Evolutionary conservation across 2,329 filamentous ascomycete genomes (phyloP).

Genomic region (Beauveria scarabaeidicola): DNA sequence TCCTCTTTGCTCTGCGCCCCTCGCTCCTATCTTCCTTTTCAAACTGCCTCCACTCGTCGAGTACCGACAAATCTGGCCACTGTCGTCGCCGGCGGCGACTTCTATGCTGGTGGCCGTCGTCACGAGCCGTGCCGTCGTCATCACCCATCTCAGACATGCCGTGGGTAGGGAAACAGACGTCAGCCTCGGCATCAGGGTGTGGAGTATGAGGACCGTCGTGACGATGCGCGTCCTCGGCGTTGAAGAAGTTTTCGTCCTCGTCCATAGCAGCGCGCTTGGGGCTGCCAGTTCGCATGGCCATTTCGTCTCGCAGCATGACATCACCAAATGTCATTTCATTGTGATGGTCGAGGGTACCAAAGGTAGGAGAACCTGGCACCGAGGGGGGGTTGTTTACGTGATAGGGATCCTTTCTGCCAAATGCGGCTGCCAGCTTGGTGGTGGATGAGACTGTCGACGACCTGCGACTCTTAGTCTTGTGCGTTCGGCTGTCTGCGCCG

Average conservation of each 20-base stretch:
- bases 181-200: constrained; percentile 62
- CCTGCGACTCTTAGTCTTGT: constrained; percentile 32
- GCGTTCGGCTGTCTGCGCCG: constrained; percentile 28
- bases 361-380: constrained; percentile 51
- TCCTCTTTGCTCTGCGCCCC: constrained; percentile 76
- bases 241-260: constrained; percentile 26
- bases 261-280: constrained; percentile 20
- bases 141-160: constrained; percentile 69
- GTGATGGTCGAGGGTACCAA: constrained; percentile 39
- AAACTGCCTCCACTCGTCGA: constrained; percentile 84
- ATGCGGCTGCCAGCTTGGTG: constrained; percentile 29
- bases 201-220: constrained; percentile 35
- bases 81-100: constrained; percentile 55
- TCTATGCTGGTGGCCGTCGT: constrained; percentile 27
- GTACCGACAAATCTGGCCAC: constrained; percentile 77
- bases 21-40: constrained; percentile 81
- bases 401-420: constrained; percentile 36
- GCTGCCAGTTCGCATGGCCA: constrained; percentile 32
- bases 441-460: constrained; percentile 45
- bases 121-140: constrained; percentile 53
- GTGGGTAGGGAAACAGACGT: constrained; percentile 82
- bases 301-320: constrained; percentile 61
- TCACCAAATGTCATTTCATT: constrained; percentile 55
- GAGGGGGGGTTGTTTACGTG: constrained; percentile 64
- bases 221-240: constrained; percentile 22